Percentiles rank a stretch among this genome's conserved stretches.
phyloP scores from a whole-genome alignment of 2,329 filamentous ascomycete genomes.

The Ophiocordyceps robertsii region DNA sequence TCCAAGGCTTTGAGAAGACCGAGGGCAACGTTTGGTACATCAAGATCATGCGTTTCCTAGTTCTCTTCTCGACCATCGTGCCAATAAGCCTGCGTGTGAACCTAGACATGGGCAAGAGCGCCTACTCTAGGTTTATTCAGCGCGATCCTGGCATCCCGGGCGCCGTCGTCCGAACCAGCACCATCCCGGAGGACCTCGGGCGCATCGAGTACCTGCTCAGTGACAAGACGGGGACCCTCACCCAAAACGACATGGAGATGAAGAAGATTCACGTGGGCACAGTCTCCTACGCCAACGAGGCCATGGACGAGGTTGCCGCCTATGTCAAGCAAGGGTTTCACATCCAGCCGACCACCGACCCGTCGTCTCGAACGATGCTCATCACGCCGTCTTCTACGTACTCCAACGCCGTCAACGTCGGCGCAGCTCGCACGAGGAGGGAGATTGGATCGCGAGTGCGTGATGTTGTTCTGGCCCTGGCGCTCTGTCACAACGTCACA shows the following conservation, averaged over 20 bases:
- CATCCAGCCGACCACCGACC: conserved; percentile 29
- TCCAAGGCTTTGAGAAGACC: conserved; percentile 65
- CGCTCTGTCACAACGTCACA: conserved; percentile 93
- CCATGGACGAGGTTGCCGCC: conserved; percentile 89
- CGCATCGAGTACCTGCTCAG: conserved; percentile 92
- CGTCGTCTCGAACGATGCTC: conserved; percentile 34
- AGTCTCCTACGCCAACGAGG: conserved; percentile 94
- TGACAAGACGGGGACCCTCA: conserved; percentile 96
- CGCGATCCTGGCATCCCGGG: conserved; percentile 79
- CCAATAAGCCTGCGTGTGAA: conserved; percentile 95
- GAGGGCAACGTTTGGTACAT: conserved; percentile 73
- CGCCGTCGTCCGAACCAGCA: conserved; percentile 89
- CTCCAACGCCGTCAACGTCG: conserved; percentile 42
- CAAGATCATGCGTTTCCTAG: conserved; percentile 94
- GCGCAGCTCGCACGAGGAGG: conserved; percentile 70
- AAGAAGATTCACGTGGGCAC: conserved; percentile 98
- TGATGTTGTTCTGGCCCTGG: conserved; percentile 83
- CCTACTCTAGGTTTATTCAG: conserved; percentile 93
- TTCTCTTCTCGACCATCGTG: conserved; percentile 97
- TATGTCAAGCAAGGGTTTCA: conserved; percentile 81
- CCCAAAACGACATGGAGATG: conserved; percentile 97
- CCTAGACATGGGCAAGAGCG: conserved; percentile 90
- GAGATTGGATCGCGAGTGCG: conserved; percentile 90
- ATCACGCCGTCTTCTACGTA: conserved; percentile 66
- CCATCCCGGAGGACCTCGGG: conserved; percentile 91